These are phyloP conservation scores for Trichoderma breve DNA, from an alignment of 2,329 filamentous ascomycete species.

Conservation along the genomic window DNA sequence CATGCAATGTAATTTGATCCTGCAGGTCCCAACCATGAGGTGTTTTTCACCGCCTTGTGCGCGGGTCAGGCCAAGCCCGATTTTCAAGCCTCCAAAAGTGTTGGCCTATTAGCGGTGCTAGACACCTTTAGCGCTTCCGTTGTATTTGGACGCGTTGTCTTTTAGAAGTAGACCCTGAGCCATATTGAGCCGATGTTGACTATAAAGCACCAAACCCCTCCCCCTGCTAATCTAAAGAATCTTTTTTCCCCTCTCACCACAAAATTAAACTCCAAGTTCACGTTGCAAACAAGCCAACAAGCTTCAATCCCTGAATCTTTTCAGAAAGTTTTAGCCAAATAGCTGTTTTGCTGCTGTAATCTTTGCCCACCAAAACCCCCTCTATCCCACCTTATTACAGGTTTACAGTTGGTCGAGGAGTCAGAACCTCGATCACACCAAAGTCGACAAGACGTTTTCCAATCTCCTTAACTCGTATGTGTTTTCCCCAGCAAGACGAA, in stretches of 20 bases:
- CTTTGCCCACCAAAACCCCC: not conserved
- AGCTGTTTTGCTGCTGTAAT: not conserved
- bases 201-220: not conserved
- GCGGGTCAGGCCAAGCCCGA: conserved; percentile 10
- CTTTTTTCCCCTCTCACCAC: not conserved
- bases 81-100: not conserved
- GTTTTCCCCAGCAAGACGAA: not conserved
- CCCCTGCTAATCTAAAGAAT: not conserved
- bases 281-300: not conserved
- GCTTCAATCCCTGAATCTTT: not conserved
- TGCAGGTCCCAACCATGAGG: not conserved
- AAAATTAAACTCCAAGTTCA: not conserved
- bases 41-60: conserved; percentile 17
- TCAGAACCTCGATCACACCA: conserved; percentile 53
- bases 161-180: not conserved
- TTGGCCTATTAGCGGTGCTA: not conserved
- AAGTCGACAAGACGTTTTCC: conserved; percentile 91
- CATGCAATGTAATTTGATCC: not conserved
- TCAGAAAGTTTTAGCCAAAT: not conserved
- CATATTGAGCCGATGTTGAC: not conserved
- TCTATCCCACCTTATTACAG: conserved; percentile 12
- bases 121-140: conserved; percentile 3
- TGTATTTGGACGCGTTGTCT: not conserved
- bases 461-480: conserved; percentile 95
- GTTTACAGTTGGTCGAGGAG: conserved; percentile 48